Percentiles rank a stretch among this genome's conserved stretches.
Evolutionary conservation across 495 filamentous ascomycete genomes (phyloP).

Genomic region (Hypoxylon intermedium): DNA sequence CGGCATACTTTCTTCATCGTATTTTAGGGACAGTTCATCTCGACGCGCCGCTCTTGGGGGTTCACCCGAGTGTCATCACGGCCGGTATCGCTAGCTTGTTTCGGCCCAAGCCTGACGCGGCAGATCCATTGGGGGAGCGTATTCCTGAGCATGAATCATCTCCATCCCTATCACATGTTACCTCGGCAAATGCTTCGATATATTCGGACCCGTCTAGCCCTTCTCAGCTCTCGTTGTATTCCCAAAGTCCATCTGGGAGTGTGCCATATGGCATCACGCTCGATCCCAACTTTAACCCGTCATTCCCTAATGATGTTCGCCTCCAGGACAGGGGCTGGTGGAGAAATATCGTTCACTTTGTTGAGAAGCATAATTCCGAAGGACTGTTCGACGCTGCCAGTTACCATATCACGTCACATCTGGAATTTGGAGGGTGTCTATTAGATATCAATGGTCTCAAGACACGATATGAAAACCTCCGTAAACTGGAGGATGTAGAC

Average conservation of each 20-base stretch:
- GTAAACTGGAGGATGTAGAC: conserved; percentile 72
- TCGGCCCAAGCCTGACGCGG: conserved; percentile 58
- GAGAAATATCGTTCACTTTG: conserved; percentile 74
- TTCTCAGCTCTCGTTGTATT: conserved; percentile 39
- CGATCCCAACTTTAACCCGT: conserved; percentile 75
- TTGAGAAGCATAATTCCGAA: conserved; percentile 75
- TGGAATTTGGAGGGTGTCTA: conserved; percentile 82
- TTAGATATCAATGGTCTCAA: conserved; percentile 76
- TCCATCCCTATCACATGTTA: conserved; percentile 16
- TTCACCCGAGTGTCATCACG: conserved; percentile 85
- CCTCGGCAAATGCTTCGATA: conserved; percentile 48
- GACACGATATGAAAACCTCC: conserved; percentile 69
- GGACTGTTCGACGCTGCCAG: conserved; percentile 72
- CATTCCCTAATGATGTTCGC: conserved; percentile 74
- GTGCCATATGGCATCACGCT: conserved; percentile 29
- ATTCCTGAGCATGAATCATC: conserved; percentile 17
- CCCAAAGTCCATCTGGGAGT: conserved; percentile 21
- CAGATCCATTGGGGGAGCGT: conserved; percentile 29
- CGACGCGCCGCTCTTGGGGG: conserved; percentile 85
- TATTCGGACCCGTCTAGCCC: conserved; percentile 43
- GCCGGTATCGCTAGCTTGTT: conserved; percentile 82
- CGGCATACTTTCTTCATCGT: conserved; percentile 67
- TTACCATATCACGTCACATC: conserved; percentile 76
- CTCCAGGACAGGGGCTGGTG: conserved; percentile 70
- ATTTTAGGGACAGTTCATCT: conserved; percentile 85